phyloP scores from a whole-genome alignment of 352 stramenopile genomes.

The Phytophthora aleatoria region DNA sequence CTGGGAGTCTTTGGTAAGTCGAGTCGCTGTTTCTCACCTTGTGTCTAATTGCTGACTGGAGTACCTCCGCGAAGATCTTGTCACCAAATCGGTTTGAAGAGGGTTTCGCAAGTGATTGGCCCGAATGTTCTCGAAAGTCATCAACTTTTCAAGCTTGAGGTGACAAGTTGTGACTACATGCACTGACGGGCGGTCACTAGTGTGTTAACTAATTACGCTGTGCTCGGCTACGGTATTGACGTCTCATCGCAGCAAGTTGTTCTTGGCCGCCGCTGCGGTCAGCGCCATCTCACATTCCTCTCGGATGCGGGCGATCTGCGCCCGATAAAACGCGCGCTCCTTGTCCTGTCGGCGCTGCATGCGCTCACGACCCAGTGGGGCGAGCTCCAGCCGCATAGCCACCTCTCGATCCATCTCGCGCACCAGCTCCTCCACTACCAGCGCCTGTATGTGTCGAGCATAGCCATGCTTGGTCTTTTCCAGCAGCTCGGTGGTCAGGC shows the following conservation, averaged over 20 bases:
- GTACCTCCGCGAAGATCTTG: constrained; percentile 18
- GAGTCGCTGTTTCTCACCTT: constrained; percentile 8
- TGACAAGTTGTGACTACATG: background rate
- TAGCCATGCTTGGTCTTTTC: constrained; percentile 73
- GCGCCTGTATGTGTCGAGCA: constrained; percentile 48
- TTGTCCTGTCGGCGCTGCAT: constrained; percentile 57
- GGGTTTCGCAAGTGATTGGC: constrained; percentile 14
- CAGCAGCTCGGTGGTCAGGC: constrained; percentile 58
- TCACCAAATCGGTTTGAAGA: constrained; percentile 15
- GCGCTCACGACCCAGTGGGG: constrained; percentile 43
- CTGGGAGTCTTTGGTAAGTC: background rate
- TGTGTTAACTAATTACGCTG: no score
- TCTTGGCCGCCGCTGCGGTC: constrained; percentile 62
- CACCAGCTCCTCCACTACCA: constrained; percentile 67
- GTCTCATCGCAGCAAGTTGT: constrained; percentile 70
- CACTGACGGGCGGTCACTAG: no score
- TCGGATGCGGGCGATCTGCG: constrained; percentile 66
- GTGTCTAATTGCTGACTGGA: constrained; percentile 29
- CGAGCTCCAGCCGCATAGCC: constrained; percentile 52
- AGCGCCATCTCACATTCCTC: constrained; percentile 74
- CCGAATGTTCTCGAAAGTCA: constrained; percentile 58
- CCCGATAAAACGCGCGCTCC: constrained; percentile 56
- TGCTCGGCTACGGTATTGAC: background rate
- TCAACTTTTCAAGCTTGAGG: constrained; percentile 6
- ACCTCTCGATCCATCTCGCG: constrained; percentile 68